A percentile compares a stretch with the other conserved stretches of the same genome.
Evolutionary conservation across 306 rosid species (phyloP).

Genomic region (Castanea crenata): DNA sequence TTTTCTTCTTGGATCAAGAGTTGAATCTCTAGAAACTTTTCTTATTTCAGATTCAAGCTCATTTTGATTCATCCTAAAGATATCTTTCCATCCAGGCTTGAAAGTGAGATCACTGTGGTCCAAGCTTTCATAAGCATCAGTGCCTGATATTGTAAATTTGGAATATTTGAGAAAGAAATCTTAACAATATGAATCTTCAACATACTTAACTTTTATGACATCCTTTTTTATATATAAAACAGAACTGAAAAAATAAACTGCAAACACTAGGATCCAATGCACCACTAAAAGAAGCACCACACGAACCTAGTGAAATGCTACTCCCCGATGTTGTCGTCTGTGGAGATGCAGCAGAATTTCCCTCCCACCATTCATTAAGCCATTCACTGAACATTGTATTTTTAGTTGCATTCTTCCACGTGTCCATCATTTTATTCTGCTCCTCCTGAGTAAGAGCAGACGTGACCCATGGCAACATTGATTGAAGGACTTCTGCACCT

Average conservation of each 20-base stretch:
- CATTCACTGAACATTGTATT: conserved; percentile 78
- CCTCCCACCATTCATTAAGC: conserved; percentile 79
- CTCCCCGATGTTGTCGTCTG: conserved; percentile 29
- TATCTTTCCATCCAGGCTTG: conserved; percentile 85
- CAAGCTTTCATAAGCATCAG: conserved; percentile 39
- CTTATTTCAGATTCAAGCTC: conserved; percentile 54
- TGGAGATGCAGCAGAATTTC: conserved; percentile 43
- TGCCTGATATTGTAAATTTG: conserved; percentile 14
- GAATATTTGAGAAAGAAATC: not conserved
- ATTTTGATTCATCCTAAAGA: conserved; percentile 52
- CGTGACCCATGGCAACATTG: conserved; percentile 83
- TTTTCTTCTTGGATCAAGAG: conserved; percentile 81
- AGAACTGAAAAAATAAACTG: conserved; percentile 3
- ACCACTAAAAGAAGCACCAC: conserved; percentile 9
- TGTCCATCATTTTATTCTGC: conserved; percentile 72
- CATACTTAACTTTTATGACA: not conserved
- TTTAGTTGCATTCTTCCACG: conserved; percentile 77
- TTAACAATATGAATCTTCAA: conserved; percentile 1
- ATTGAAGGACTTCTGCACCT: conserved; percentile 83
- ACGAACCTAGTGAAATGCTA: conserved; percentile 30
- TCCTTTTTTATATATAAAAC: not conserved
- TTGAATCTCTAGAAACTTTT: conserved; percentile 60
- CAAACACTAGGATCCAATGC: not conserved
- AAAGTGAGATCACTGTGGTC: conserved; percentile 54
- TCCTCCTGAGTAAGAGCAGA: conserved; percentile 75